phyloP scores from a whole-genome alignment of 495 filamentous ascomycete species.

The Podospora sp. region DNA sequence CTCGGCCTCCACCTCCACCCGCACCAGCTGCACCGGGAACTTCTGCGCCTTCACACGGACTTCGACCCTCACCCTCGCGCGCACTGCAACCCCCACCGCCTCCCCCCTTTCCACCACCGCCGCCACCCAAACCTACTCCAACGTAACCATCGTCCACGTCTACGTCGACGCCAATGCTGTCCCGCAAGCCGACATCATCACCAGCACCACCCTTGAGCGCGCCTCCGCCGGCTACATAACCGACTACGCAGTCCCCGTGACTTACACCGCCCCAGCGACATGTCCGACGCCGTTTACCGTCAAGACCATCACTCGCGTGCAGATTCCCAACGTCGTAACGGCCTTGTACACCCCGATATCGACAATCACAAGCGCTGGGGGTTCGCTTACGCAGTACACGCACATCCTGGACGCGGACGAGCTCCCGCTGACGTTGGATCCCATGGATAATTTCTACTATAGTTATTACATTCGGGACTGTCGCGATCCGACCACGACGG shows the following conservation, averaged over 20 bases:
- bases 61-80: neutral
- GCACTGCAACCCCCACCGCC: neutral
- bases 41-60: neutral
- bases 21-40: neutral
- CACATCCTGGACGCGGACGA: neutral
- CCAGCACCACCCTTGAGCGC: constrained; percentile 1
- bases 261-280: constrained; percentile 41
- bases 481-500: neutral
- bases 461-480: neutral
- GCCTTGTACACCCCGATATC: constrained; percentile 25
- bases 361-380: neutral
- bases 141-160: constrained; percentile 41
- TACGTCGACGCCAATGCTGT: constrained; percentile 39
- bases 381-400: neutral
- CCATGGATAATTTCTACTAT: neutral
- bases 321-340: constrained; percentile 40
- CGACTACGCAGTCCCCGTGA: constrained; percentile 39
- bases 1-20: neutral
- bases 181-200: constrained; percentile 13
- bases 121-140: constrained; percentile 20
- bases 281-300: constrained; percentile 42
- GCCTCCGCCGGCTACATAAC: constrained; percentile 22
- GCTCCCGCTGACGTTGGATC: neutral
- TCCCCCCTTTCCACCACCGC: neutral
- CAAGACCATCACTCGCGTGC: constrained; percentile 36